Evolutionary conservation across 2,329 filamentous ascomycete genomes (phyloP), one percentile per base, ranked within the genome.

Genomic region (Fusarium azukiicola): DNA sequence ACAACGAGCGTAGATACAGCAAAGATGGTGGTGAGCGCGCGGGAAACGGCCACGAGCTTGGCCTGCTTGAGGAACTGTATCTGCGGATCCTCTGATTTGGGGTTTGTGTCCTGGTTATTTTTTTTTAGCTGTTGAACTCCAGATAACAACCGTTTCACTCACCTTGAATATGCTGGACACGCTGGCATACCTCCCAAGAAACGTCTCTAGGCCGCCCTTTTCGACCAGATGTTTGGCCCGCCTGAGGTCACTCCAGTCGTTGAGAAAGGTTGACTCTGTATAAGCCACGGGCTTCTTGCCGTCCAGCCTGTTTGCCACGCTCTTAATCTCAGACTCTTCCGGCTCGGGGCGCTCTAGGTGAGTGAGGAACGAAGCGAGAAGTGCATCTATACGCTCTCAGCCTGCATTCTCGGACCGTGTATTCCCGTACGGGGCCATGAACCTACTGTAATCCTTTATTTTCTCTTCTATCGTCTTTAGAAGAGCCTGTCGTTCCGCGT

Each of bases 1-100:
- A 13, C 21, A 21, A 63, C 58, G 9, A 63, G 40, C 4, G 58
- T 63, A 16, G 36, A 14, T 9, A 63, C 58, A 16, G 58, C 58
- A 14, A 63, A 44, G 6, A 44, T 27, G 9, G 58, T 63, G 58
- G 58, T 63, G 4, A 63, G 19, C 23, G 58, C 21, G 6, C 58
- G 38, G 6, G 58, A 63, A 23, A 63, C 21, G 13, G 38, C 58
- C n/a, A 63, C n/a, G 4, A 63, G 14, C 23, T 44, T 63, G 9
- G 58, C n/a, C 11, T 40, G n/a, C 23, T 63, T 63, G 38, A 63
- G n/a, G 58, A 63, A 44, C 13, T 63, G 36, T 21, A 63, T 44
- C 21, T 27, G 36, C 6, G 38, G 58, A 27, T 63, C 58, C 5
- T 40, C 58, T 27, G 58, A 63, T 27, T 63, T 63, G 4, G 58